These are phyloP conservation scores for Spergularia bocconei DNA, from an alignment of 148 eudicot genomes.

Conservation along the genomic window DNA sequence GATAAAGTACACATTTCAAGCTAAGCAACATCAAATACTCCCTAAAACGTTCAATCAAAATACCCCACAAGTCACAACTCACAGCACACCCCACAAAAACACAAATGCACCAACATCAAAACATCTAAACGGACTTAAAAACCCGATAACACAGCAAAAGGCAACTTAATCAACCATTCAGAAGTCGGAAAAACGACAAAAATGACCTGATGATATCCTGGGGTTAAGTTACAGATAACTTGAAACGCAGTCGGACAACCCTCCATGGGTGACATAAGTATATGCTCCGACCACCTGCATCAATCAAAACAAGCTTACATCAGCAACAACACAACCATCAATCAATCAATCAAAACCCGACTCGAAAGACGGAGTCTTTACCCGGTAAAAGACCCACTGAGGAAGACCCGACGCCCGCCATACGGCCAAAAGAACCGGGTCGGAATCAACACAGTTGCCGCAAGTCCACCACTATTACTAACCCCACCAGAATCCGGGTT, in stretches of 20 bases:
- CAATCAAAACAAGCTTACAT: constrained; percentile 10
- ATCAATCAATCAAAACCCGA: background rate
- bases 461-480: constrained; percentile 23
- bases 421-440: constrained; percentile 35
- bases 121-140: too few species aligned
- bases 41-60: background rate
- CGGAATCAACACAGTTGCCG: constrained; percentile 29
- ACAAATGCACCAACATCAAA: too few species aligned
- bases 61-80: too few species aligned
- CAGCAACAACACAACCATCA: background rate
- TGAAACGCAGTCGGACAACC: constrained; percentile 66
- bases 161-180: background rate
- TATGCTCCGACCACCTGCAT: constrained; percentile 56
- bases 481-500: constrained; percentile 32
- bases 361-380: constrained; percentile 21
- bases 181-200: background rate
- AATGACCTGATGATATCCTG: constrained; percentile 62
- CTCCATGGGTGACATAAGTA: constrained; percentile 68
- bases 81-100: too few species aligned
- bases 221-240: constrained; percentile 55
- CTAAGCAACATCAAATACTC: background rate
- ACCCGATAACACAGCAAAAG: background rate
- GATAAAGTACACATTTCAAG: background rate
- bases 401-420: constrained; percentile 47
- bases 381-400: constrained; percentile 49